Evolutionary conservation across 2,329 filamentous ascomycete species (phyloP), one percentile per base, ranked within the genome.

Genomic region (Knoxdaviesia capensis): DNA sequence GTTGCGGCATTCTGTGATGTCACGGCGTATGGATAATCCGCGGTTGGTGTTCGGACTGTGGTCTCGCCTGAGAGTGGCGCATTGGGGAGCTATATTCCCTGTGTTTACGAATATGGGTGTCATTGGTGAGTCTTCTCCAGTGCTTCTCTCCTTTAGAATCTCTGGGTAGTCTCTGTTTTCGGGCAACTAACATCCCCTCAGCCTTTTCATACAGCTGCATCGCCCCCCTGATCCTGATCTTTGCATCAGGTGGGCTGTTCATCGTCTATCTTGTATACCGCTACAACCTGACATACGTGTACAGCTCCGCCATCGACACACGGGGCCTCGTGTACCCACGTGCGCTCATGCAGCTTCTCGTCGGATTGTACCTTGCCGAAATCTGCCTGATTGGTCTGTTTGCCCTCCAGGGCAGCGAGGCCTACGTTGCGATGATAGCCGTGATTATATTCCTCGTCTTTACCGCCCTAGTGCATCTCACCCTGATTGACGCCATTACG

Each of bases 261-360:
- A 64, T 90, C 36, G 87, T 94, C 59, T 92, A 93, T 56, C 64
- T 88, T 41, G 82, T 86, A 39, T 94, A 85, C 66, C 74, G 82
- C 11, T 94, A 96, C 67, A 92, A 94, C 54, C 61, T 96, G 43
- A 69, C 94, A 40, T 94, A 84, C 57, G 85, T 94, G 34, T 80
- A 77, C 41, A 82, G 92, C 54, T 75, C 81, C 6, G 63, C 74
- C 45, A 77, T 93, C 52, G 86, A 94, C 54, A 93, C 83, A 34
- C 84, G 92, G 53, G 87, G 88, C 10, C 71, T 88, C 9, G 77
- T 84, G 50, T 94, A 94, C 54, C 80, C 84, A 1, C 79, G 79
- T n/a, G 87, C 83, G 1, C 65, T 96, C 41, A 79, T 92, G 56
- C 87, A 94, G 45, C 73, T 92, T 39, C 75, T 88, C 31, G 77